Percentiles rank a stretch among this genome's conserved stretches.
phyloP scores from a whole-genome alignment of 2,329 filamentous ascomycete genomes.

The Aspergillus tamarii region DNA sequence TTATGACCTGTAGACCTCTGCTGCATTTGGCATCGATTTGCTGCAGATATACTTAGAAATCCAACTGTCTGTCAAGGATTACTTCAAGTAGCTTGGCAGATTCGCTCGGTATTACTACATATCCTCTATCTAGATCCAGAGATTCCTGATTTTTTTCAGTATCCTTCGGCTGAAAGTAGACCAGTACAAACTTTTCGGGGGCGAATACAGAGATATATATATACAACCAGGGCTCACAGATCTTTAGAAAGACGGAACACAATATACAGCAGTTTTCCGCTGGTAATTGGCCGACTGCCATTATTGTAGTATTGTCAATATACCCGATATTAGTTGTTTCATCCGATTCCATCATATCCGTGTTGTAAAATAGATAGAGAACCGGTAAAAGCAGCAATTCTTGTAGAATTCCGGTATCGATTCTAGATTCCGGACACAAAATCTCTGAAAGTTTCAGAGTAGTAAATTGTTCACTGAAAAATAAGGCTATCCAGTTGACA shows the following conservation, averaged over 20 bases:
- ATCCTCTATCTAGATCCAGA: too few relatives aligned
- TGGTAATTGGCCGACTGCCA: background rate
- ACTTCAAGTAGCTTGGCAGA: too few relatives aligned
- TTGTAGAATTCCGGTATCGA: constrained; percentile 8
- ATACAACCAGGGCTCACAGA: background rate
- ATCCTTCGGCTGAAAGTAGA: too few relatives aligned
- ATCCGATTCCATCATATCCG: constrained; percentile 11
- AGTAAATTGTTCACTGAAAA: constrained; percentile 8
- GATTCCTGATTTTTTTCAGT: too few relatives aligned
- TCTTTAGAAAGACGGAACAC: background rate
- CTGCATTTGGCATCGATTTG: background rate
- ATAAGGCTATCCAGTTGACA: constrained; percentile 25
- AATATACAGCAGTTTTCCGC: background rate
- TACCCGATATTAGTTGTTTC: background rate
- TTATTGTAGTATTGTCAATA: background rate
- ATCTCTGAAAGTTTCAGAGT: constrained; percentile 3
- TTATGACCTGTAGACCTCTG: too few relatives aligned
- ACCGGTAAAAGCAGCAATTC: constrained; percentile 27
- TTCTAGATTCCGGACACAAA: background rate
- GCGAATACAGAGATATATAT: background rate
- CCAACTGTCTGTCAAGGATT: background rate
- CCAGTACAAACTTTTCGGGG: too few relatives aligned
- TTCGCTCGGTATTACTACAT: too few relatives aligned
- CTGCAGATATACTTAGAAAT: background rate
- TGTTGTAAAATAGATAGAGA: constrained; percentile 33